Conservation (phyloP, 2,329 filamentous ascomycete genomes). For the Aspergillus sp. region DNA sequence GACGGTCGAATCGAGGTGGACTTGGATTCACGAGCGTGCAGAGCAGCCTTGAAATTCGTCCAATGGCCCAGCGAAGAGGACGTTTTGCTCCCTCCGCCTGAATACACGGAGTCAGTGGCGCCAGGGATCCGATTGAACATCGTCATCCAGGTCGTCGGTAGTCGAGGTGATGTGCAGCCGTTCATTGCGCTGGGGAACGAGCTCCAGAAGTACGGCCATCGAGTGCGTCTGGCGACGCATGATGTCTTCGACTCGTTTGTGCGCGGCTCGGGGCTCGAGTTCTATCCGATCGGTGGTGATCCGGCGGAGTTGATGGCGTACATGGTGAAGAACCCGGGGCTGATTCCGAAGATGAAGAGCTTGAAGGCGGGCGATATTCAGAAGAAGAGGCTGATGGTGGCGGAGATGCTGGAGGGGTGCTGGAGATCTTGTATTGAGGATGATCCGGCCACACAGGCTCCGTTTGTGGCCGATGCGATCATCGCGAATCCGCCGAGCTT, state of each 20-base stretch:
- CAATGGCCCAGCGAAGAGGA: conserved; percentile 11
- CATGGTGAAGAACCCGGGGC: conserved; percentile 51
- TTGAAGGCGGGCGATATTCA: conserved; percentile 36
- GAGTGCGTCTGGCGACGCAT: conserved; percentile 60
- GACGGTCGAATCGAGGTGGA: conserved; percentile 25
- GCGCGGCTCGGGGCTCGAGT: conserved; percentile 53
- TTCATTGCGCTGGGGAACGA: conserved; percentile 58
- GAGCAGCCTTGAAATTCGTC: conserved; percentile 15
- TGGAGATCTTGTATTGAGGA: conserved; percentile 42
- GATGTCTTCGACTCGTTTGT: conserved; percentile 56
- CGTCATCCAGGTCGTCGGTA: conserved; percentile 59
- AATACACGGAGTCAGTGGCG: conserved; percentile 8
- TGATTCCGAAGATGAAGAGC: conserved; percentile 40
- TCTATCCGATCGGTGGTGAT: conserved; percentile 59
- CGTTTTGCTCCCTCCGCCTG: conserved; percentile 16
- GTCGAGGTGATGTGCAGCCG: conserved; percentile 58
- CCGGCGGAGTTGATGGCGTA: conserved; percentile 54
- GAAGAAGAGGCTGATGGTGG: conserved; percentile 33
- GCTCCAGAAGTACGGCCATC: conserved; percentile 52
- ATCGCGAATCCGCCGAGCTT: conserved; percentile 57
- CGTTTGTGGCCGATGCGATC: conserved; percentile 56
- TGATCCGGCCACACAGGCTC: conserved; percentile 29
- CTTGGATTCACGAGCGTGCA: conserved; percentile 17
- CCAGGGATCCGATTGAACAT: conserved; percentile 44
- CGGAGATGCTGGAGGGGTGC: conserved; percentile 40